Percentiles rank a stretch among this genome's conserved stretches.
Conservation (phyloP, 1,284 basidiomycete species). For the Cystobasidium slooffiae region DNA sequence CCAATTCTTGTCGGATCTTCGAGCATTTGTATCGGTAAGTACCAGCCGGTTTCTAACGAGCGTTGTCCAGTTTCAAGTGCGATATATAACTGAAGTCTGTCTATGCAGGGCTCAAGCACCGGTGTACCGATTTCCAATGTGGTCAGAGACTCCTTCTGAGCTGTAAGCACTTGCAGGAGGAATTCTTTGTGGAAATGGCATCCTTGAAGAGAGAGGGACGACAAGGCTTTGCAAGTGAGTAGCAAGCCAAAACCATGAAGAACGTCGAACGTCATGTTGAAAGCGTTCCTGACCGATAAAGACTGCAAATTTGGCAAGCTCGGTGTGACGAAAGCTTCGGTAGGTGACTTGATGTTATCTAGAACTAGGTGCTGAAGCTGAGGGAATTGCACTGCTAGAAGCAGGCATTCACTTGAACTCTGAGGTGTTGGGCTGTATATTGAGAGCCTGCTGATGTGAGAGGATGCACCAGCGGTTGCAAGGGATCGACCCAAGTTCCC, state of each 20-base stretch:
- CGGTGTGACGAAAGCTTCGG: background rate
- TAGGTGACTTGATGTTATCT: background rate
- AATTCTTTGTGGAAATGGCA: slow-evolving; percentile 10
- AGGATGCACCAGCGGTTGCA: background rate
- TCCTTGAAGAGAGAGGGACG: slow-evolving; percentile 9
- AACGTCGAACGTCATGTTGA: background rate
- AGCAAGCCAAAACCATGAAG: slow-evolving; percentile 6
- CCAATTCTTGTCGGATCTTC: slow-evolving; percentile 10
- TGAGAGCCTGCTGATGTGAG: slow-evolving; percentile 7
- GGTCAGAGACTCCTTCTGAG: background rate
- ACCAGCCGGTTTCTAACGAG: slow-evolving; percentile 16
- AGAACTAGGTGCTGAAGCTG: slow-evolving; percentile 7
- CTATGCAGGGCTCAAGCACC: background rate
- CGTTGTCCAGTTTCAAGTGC: background rate
- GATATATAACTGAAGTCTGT: background rate
- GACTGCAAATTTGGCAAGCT: slow-evolving; percentile 3
- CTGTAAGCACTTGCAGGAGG: background rate
- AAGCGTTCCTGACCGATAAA: slow-evolving; percentile 7
- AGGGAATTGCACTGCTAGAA: slow-evolving; percentile 4
- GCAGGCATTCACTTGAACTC: background rate
- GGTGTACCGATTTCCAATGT: slow-evolving; percentile 14
- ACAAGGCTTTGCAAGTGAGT: background rate
- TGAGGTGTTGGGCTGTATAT: slow-evolving; percentile 21
- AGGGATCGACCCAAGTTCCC: background rate
- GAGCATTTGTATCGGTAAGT: slow-evolving; percentile 13